Evolutionary conservation across 1,139 yeast genomes (phyloP), one percentile per base, ranked within the genome.

Genomic region (Candida pseudocylindracea): DNA sequence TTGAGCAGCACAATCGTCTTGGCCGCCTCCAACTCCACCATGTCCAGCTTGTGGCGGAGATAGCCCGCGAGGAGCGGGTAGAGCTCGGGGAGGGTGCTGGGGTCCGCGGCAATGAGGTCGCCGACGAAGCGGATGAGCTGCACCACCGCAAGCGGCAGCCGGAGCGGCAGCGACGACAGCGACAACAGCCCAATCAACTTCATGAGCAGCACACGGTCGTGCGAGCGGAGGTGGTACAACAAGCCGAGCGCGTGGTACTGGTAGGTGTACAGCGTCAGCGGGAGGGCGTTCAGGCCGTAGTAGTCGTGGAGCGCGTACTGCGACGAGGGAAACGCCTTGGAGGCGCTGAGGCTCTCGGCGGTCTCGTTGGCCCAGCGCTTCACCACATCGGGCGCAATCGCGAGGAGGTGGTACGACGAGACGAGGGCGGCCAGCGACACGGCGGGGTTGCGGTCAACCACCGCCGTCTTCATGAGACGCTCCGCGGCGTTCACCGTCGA

Each of bases 221-320:
- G 93, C 45, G 75, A 72, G 50, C 93, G 72, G 52, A 91, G 66
- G 44, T 78, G 80, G 51, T 83, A 85, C 44, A 91, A 59, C 45
- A 88, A 63, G 20, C 95, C 95, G 45, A 88, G 60, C 4, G 98
- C 96, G 53, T 88, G 98, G 56, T 85, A 88, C 57, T 88, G 98
- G 40, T 92, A 67, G 66, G 80, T 76, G 53, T 67, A 72, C 11
- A 93, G 71, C 31, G 81, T 70, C 11, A 67, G 57, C 33, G 81
- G 76, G 38, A 67, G 53, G 45, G 62, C 63, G 13, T 63, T 48
- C 38, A 52, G 48, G 15, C 72, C 72, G 41, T 63, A 64, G 41
- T 55, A 63, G 39, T 66, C 73, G 41, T 67, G 73, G 33, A 61
- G 45, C 50, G 56, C 57, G 43, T 62, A 67, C 45, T 65, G 72